Conservation (phyloP, 2,329 filamentous ascomycete genomes). For the Alternaria tenuissima region DNA sequence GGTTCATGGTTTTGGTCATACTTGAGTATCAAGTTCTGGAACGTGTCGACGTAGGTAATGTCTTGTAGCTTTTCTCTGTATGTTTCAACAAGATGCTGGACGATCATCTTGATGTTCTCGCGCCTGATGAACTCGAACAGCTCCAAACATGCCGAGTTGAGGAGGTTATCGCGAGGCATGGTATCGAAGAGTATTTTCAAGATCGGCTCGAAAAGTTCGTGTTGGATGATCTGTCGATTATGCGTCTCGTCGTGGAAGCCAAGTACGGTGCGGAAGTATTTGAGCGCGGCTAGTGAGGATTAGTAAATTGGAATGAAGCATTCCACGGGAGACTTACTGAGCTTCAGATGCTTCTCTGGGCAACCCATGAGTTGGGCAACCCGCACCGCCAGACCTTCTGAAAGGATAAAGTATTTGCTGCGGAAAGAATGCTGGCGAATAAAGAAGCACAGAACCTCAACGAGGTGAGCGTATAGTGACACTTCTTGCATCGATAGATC, state of each 20-base stretch:
- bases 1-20: slow-evolving; percentile 75
- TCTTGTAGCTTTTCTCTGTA: slow-evolving; percentile 78
- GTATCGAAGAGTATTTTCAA: slow-evolving; percentile 84
- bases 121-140: slow-evolving; percentile 88
- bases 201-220: slow-evolving; percentile 83
- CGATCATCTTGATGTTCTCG: slow-evolving; percentile 70
- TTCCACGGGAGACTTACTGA: slow-evolving; percentile 66
- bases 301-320: not conserved
- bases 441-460: slow-evolving; percentile 94
- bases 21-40: slow-evolving; percentile 75
- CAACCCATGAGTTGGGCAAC: slow-evolving; percentile 83
- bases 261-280: slow-evolving; percentile 90
- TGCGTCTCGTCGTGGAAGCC: slow-evolving; percentile 91
- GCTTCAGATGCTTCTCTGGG: slow-evolving; percentile 89
- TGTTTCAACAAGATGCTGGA: slow-evolving; percentile 83
- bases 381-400: slow-evolving; percentile 77
- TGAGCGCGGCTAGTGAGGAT: slow-evolving; percentile 74
- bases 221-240: slow-evolving; percentile 81
- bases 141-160: slow-evolving; percentile 93
- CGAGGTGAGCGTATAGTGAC: slow-evolving; percentile 87
- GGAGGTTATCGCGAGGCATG: slow-evolving; percentile 89
- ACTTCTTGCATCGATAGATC: slow-evolving; percentile 83
- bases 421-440: slow-evolving; percentile 86
- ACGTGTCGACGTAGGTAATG: slow-evolving; percentile 86
- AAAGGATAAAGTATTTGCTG: slow-evolving; percentile 87